Conservation (phyloP, 805 yeast species). For the Priceomyces medius region DNA sequence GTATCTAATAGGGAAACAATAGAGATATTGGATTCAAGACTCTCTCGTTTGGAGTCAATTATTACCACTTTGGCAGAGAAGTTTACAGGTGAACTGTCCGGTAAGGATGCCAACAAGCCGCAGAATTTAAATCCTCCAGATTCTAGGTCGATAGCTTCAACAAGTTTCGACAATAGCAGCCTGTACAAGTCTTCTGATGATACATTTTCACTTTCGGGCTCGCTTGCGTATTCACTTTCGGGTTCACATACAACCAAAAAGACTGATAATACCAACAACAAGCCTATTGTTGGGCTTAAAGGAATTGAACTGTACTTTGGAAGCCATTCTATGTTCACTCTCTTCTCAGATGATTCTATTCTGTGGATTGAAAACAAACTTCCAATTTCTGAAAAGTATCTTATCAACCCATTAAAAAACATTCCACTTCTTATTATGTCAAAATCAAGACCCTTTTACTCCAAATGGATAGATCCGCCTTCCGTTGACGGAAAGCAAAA, state of each 20-base stretch:
- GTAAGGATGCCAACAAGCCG: too few relatives aligned
- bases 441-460: constrained; percentile 13
- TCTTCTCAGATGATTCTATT: constrained; percentile 34
- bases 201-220: background rate
- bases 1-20: constrained; percentile 2
- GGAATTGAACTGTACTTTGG: constrained; percentile 29
- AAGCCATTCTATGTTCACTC: constrained; percentile 34
- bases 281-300: too few relatives aligned
- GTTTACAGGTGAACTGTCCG: constrained; percentile 6
- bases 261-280: background rate
- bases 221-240: too few relatives aligned
- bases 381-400: constrained; percentile 19
- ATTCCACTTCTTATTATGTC: constrained; percentile 25
- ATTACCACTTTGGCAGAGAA: constrained; percentile 16
- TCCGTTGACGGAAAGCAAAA: constrained; percentile 24
- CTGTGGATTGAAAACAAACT: constrained; percentile 30
- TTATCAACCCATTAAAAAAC: constrained; percentile 26
- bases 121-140: too few relatives aligned
- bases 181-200: too few relatives aligned
- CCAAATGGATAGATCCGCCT: constrained; percentile 26
- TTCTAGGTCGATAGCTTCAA: too few relatives aligned
- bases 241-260: too few relatives aligned
- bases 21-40: constrained; percentile 12
- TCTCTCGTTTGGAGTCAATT: constrained; percentile 15
- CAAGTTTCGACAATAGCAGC: too few relatives aligned